Conservation (phyloP, 306 rosid species). For the Calophaca sinica region DNA sequence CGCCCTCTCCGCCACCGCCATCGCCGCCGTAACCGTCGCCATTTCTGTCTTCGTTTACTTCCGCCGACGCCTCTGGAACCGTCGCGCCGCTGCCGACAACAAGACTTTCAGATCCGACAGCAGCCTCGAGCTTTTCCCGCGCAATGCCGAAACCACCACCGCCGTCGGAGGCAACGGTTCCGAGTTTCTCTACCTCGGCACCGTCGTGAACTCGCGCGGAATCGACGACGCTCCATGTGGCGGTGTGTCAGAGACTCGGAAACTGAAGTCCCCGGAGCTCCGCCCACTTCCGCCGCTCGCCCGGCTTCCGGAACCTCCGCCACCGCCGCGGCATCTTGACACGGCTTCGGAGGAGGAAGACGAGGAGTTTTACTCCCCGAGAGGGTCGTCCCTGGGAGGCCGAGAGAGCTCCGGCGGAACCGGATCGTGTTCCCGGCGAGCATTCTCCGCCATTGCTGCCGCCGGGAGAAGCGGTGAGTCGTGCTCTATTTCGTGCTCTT, state of each 20-base stretch:
- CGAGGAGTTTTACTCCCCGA: conserved; percentile 87
- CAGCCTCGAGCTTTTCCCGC: conserved; percentile 51
- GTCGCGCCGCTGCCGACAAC: conserved; percentile 37
- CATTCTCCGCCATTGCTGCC: conserved; percentile 42
- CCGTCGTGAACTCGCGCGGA: conserved; percentile 67
- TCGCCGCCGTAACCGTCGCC: conserved; percentile 45
- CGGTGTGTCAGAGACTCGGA: conserved; percentile 43
- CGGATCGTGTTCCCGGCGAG: conserved; percentile 74
- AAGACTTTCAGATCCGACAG: conserved; percentile 72
- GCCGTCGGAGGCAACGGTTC: conserved; percentile 47
- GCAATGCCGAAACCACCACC: conserved; percentile 47
- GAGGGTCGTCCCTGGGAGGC: conserved; percentile 73
- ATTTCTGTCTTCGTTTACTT: conserved; percentile 48
- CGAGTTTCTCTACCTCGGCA: conserved; percentile 86
- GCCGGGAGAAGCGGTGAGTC: conserved; percentile 40
- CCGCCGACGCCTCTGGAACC: conserved; percentile 57
- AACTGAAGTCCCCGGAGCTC: conserved; percentile 71
- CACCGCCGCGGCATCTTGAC: background rate
- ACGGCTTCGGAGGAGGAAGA: conserved; percentile 64
- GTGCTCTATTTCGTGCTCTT: conserved; percentile 52
- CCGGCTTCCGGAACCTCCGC: conserved; percentile 31
- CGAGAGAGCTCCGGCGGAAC: conserved; percentile 50
- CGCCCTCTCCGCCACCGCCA: conserved; percentile 56
- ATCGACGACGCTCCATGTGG: conserved; percentile 48
- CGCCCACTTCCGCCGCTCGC: conserved; percentile 68